A percentile compares a stretch with the other conserved stretches of the same genome.
phyloP scores from a whole-genome alignment of 164 flowering plant genomes.

The Dillenia suffruticosa region DNA sequence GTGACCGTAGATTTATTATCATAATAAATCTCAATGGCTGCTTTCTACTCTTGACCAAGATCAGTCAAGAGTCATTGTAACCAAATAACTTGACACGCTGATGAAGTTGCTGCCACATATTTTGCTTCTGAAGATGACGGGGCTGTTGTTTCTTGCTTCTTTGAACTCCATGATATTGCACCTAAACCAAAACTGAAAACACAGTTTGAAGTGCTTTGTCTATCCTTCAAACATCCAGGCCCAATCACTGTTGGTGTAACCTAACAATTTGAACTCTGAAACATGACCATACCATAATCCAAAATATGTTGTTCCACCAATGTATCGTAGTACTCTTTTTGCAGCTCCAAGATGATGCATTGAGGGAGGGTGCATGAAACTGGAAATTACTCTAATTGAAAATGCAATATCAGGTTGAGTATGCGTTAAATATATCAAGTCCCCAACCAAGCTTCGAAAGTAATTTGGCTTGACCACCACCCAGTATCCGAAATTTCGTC shows the following conservation, averaged over 20 bases:
- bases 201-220: background rate
- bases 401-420: no score
- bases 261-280: background rate
- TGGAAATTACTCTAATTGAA: background rate
- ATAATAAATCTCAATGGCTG: no score
- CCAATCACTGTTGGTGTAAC: slow-evolving; percentile 1
- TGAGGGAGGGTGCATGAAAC: background rate
- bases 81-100: slow-evolving; percentile 7
- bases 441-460: no score
- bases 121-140: background rate
- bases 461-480: no score
- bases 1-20: no score
- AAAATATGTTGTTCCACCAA: background rate
- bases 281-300: background rate
- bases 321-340: slow-evolving; percentile 1
- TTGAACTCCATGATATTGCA: slow-evolving; percentile 8
- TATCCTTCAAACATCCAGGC: slow-evolving; percentile 1
- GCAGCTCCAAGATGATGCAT: background rate
- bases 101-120: background rate
- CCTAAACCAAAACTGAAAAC: background rate
- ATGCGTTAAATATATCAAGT: no score
- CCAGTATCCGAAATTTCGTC: no score
- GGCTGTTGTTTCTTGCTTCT: background rate
- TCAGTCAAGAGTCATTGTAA: no score
- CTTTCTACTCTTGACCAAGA: no score